Percentiles rank a stretch among this genome's conserved stretches.
Evolutionary conservation across 2,329 filamentous ascomycete genomes (phyloP).

Genomic region (Scedosporium dehoogii): DNA sequence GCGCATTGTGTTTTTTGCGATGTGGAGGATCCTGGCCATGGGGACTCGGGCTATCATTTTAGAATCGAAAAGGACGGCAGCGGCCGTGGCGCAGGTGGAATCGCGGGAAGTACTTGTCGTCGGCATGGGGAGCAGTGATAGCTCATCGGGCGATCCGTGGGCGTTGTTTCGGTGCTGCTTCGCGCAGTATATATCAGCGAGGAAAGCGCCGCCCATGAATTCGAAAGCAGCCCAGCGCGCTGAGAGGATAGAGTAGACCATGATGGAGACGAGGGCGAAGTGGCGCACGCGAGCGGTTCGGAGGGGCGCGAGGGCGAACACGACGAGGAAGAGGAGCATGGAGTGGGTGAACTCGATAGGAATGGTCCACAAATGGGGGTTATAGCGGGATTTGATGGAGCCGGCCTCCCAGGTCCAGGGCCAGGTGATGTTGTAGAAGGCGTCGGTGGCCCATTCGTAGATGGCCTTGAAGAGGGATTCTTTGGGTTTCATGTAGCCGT

Average conservation of each 20-base stretch:
- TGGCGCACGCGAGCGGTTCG: constrained; percentile 29
- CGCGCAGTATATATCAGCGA: constrained; percentile 45
- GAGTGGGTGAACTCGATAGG: constrained; percentile 51
- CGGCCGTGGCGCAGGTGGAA: background rate
- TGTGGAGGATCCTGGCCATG: background rate
- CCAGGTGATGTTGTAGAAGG: constrained; percentile 11
- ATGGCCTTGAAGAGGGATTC: constrained; percentile 28
- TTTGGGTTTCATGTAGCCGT: constrained; percentile 34
- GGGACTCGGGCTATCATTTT: background rate
- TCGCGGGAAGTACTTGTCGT: background rate
- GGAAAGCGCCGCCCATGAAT: constrained; percentile 42
- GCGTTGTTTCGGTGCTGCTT: constrained; percentile 24
- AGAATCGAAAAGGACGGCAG: background rate
- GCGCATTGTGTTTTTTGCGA: background rate
- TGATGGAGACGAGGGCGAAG: constrained; percentile 28
- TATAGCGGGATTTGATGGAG: constrained; percentile 27
- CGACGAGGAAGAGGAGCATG: constrained; percentile 44
- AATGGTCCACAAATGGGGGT: constrained; percentile 54
- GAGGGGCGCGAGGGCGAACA: constrained; percentile 39
- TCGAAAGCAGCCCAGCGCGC: constrained; percentile 11
- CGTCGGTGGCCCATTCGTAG: constrained; percentile 31
- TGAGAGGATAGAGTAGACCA: constrained; percentile 25
- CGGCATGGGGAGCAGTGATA: background rate
- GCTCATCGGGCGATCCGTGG: constrained; percentile 16
- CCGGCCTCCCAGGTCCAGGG: constrained; percentile 12